A percentile compares a stretch with the other conserved stretches of the same genome.
phyloP scores from a whole-genome alignment of 164 flowering plant genomes.

The Stephania cephalantha region DNA sequence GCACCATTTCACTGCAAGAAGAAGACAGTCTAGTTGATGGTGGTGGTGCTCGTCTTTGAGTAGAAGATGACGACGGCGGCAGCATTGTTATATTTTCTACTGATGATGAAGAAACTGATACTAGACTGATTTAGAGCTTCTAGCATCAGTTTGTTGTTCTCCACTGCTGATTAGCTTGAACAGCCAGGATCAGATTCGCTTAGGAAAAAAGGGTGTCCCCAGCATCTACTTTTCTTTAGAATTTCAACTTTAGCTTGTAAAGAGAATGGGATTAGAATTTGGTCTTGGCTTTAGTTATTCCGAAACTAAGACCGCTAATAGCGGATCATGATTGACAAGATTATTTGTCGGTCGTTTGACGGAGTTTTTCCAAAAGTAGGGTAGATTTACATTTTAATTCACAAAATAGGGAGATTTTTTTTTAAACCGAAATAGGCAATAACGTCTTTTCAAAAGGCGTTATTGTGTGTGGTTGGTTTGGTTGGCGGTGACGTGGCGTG shows the following conservation, averaged over 20 bases:
- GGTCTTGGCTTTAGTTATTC: background rate
- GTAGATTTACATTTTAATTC: too few relatives aligned
- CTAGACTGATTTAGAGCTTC: background rate
- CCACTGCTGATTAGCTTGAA: too few relatives aligned
- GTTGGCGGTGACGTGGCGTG: too few relatives aligned
- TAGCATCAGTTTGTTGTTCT: too few relatives aligned
- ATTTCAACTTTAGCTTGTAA: background rate
- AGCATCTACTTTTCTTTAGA: background rate
- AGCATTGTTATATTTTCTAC: background rate
- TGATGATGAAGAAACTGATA: background rate
- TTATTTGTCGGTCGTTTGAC: background rate
- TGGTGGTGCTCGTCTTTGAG: slow-evolving; percentile 15
- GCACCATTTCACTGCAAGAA: slow-evolving; percentile 32
- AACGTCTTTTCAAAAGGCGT: too few relatives aligned
- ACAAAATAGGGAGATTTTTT: too few relatives aligned
- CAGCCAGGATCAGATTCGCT: too few relatives aligned
- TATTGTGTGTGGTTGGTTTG: too few relatives aligned
- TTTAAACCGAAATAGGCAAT: too few relatives aligned
- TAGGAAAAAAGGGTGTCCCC: too few relatives aligned
- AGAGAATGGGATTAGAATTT: background rate
- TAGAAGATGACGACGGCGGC: slow-evolving; percentile 5
- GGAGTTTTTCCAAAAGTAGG: too few relatives aligned
- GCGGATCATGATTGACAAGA: background rate
- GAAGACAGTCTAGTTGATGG: slow-evolving; percentile 21
- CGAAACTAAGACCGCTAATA: background rate